Percentiles rank a stretch among this genome's conserved stretches.
Evolutionary conservation across 148 eudicot species (phyloP).

Genomic region (Suaeda aralocaspica): DNA sequence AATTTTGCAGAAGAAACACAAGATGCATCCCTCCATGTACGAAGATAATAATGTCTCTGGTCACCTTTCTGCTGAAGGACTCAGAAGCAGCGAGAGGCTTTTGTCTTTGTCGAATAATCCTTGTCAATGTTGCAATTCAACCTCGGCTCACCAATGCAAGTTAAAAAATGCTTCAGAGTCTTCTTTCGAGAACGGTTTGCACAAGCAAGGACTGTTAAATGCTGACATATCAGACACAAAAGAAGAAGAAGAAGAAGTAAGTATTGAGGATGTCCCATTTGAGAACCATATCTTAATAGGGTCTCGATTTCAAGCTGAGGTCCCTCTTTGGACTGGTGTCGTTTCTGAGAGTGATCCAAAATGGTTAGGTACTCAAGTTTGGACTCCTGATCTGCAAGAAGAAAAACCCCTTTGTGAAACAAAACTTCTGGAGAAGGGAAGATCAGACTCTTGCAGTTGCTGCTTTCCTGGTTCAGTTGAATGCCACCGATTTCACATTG

Average conservation of each 20-base stretch:
- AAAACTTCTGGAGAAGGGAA: conserved; percentile 37
- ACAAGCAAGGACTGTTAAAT: conserved; percentile 21
- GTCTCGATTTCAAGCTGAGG: conserved; percentile 57
- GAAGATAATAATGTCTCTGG: conserved; percentile 38
- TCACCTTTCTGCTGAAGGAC: conserved; percentile 36
- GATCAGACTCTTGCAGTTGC: conserved; percentile 49
- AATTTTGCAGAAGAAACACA: conserved; percentile 51
- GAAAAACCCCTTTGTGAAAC: conserved; percentile 1
- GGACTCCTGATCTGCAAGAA: conserved; percentile 44
- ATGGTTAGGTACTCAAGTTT: conserved; percentile 73
- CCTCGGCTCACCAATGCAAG: conserved; percentile 26
- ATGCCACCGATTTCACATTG: conserved; percentile 72
- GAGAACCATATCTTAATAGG: conserved; percentile 49
- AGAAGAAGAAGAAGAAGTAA: conserved; percentile 16
- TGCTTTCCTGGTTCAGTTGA: conserved; percentile 44
- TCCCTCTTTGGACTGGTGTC: conserved; percentile 61
- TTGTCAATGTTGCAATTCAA: conserved; percentile 47
- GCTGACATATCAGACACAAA: conserved; percentile 22
- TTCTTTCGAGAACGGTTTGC: conserved; percentile 13
- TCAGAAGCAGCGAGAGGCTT: conserved; percentile 58
- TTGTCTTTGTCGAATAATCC: conserved; percentile 34
- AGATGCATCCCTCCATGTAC: conserved; percentile 67
- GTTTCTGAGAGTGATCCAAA: conserved; percentile 55
- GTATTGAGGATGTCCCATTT: conserved; percentile 23
- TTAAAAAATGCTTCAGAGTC: conserved; percentile 13